Conservation (phyloP, 805 yeast genomes). For the Yueomyces sinensis region DNA sequence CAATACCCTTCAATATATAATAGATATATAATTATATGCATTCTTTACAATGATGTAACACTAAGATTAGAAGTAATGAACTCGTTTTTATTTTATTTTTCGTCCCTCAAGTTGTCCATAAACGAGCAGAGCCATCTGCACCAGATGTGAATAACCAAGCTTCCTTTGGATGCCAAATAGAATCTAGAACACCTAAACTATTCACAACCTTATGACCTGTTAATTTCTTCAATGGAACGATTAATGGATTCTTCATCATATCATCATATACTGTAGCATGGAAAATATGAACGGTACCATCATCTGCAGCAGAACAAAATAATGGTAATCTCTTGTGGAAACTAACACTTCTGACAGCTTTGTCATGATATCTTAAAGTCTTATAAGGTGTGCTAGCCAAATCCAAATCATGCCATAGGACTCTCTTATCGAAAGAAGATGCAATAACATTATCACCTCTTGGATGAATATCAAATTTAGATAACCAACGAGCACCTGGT, state of each 20-base stretch:
- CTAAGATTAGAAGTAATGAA: too few relatives aligned
- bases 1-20: too few relatives aligned
- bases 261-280: slow-evolving; percentile 89
- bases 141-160: slow-evolving; percentile 98
- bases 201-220: slow-evolving; percentile 75
- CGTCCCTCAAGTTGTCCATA: slow-evolving; percentile 74
- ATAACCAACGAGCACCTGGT: slow-evolving; percentile 95
- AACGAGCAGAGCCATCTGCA: slow-evolving; percentile 89
- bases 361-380: slow-evolving; percentile 86
- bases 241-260: slow-evolving; percentile 83
- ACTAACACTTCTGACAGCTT: slow-evolving; percentile 78
- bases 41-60: too few relatives aligned
- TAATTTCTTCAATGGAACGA: slow-evolving; percentile 90
- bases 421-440: slow-evolving; percentile 87
- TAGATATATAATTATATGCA: too few relatives aligned
- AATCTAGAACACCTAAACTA: slow-evolving; percentile 76
- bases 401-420: slow-evolving; percentile 95
- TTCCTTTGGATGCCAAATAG: slow-evolving; percentile 94
- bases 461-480: slow-evolving; percentile 87
- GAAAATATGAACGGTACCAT: slow-evolving; percentile 85
- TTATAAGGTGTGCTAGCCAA: slow-evolving; percentile 82
- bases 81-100: too few relatives aligned
- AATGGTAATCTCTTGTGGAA: slow-evolving; percentile 85
- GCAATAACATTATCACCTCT: slow-evolving; percentile 91
- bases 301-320: slow-evolving; percentile 91